Evolutionary conservation across 192 early-diverging fungal species (phyloP), one percentile per base, ranked within the genome.

Genomic region (Rhizophagus clarus): DNA sequence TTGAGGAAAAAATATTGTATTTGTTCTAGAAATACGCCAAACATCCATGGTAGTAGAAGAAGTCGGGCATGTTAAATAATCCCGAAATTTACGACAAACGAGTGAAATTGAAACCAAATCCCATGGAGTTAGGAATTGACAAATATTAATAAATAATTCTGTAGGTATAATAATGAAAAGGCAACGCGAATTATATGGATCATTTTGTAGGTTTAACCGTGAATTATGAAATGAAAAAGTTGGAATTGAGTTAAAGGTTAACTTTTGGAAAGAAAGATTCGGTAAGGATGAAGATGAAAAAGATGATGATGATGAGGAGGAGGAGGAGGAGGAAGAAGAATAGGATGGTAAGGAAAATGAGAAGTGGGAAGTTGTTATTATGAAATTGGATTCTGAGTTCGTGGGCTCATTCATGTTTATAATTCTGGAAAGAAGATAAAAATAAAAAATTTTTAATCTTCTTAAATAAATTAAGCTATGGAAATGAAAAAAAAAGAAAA

Each of bases 131-230:
- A 72, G 7, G 11, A 34, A 37, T 22, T 14, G 34, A 47, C 70
- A 72, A 26, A 72, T 40, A 32, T 26, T 45, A 34, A 72, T n/a
- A n/a, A 72, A 72, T 26, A 24, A 47, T 72, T 72, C 70, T 17
- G 34, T 17, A 22, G 70, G 70, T 20, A 72, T 8, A 37, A 29
- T n/a, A 0, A 3, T 66, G 3, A 66, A 66, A 15, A 31, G 22
- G 15, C 64, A 66, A 14, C 17, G 15, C 51, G 51, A 20, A 22
- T 20, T 15, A 6, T 20, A 4, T 56, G 51, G 51, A 20, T 56
- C 51, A 56, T 17, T 17, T 51, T 15, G 12, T 51, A 2, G 14
- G 49, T 51, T 51, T 17, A 51, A 15, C 17, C 3, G 14, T 15
- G 49, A 51, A 51, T 12, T 15, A 17, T 51, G 49, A 22, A 20